phyloP scores from a whole-genome alignment of 176 grass and related monocot species.

The Leersia perrieri region DNA sequence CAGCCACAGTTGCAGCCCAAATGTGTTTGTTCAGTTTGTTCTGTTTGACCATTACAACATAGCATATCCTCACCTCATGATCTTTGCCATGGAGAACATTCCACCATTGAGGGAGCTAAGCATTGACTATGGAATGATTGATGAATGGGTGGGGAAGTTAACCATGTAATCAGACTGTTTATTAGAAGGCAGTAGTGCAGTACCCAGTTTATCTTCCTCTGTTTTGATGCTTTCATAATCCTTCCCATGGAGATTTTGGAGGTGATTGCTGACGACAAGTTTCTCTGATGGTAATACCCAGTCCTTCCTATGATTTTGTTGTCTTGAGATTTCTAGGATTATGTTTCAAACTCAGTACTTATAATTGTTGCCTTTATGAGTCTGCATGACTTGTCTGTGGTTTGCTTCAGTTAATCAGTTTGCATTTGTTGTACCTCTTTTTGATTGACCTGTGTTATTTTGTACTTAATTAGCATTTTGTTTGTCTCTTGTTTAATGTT shows the following conservation, averaged over 20 bases:
- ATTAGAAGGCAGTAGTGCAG: conserved; percentile 33
- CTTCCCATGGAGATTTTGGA: conserved; percentile 35
- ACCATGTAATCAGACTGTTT: conserved; percentile 51
- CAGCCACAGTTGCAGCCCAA: conserved; percentile 95
- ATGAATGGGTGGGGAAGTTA: conserved; percentile 80
- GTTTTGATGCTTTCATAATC: conserved; percentile 31
- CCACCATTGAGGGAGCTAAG: conserved; percentile 97
- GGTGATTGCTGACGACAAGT: conserved; percentile 24
- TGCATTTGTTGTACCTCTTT: not conserved
- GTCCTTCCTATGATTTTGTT: conserved; percentile 16
- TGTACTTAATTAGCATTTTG: not conserved
- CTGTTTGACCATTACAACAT: conserved; percentile 89
- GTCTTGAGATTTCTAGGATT: not conserved
- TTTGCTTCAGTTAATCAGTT: conserved; percentile 4
- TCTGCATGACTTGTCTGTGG: not conserved
- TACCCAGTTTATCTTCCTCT: conserved; percentile 11
- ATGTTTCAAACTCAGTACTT: not conserved
- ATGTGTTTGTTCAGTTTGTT: conserved; percentile 92
- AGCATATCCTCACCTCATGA: conserved; percentile 86
- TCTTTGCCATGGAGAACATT: conserved; percentile 96
- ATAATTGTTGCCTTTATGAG: not conserved
- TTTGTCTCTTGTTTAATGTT: not conserved
- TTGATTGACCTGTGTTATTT: conserved; percentile 3
- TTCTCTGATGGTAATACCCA: conserved; percentile 43
- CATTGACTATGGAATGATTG: conserved; percentile 91